These are phyloP conservation scores for Pyrenochaeta sp. DNA, from an alignment of 2,329 filamentous ascomycete species.

Conservation along the genomic window DNA sequence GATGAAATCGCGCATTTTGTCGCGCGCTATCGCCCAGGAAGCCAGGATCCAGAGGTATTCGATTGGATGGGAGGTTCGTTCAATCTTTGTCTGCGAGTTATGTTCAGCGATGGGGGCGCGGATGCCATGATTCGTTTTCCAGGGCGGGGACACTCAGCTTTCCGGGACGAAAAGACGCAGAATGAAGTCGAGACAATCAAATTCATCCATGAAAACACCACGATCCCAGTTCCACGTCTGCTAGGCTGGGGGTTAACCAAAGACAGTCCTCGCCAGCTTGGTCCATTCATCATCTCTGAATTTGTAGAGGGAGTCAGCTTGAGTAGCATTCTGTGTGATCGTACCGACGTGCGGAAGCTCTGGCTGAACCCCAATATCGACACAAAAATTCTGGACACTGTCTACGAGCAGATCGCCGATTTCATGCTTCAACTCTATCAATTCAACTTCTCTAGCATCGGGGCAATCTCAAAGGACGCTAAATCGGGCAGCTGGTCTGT, in stretches of 20 bases:
- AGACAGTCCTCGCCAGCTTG: conserved; percentile 28
- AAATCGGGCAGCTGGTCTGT: conserved; percentile 40
- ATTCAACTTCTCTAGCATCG: conserved; percentile 22
- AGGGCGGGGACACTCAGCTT: conserved; percentile 21
- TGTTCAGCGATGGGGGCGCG: conserved; percentile 20
- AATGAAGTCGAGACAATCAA: conserved; percentile 24
- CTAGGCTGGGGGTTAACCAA: conserved; percentile 24
- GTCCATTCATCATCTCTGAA: conserved; percentile 37
- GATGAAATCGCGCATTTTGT: conserved; percentile 29
- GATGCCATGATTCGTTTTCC: conserved; percentile 28
- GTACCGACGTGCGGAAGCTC: conserved; percentile 26
- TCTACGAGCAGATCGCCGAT: conserved; percentile 30
- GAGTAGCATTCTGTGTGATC: conserved; percentile 21
- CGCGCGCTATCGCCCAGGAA: conserved; percentile 13
- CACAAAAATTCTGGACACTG: conserved; percentile 24
- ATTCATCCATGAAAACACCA: conserved; percentile 23
- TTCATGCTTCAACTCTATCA: conserved; percentile 23
- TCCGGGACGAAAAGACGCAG: conserved; percentile 24
- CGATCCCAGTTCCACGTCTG: conserved; percentile 23
- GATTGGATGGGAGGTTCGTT: conserved; percentile 29
- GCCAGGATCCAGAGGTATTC: conserved; percentile 15
- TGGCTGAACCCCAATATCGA: conserved; percentile 22
- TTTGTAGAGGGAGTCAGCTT: conserved; percentile 25
- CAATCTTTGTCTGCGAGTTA: conserved; percentile 26
- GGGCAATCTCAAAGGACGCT: conserved; percentile 43